Evolutionary conservation across 805 yeast genomes (phyloP), one percentile per base, ranked within the genome.

Genomic region (Komagataella populi): DNA sequence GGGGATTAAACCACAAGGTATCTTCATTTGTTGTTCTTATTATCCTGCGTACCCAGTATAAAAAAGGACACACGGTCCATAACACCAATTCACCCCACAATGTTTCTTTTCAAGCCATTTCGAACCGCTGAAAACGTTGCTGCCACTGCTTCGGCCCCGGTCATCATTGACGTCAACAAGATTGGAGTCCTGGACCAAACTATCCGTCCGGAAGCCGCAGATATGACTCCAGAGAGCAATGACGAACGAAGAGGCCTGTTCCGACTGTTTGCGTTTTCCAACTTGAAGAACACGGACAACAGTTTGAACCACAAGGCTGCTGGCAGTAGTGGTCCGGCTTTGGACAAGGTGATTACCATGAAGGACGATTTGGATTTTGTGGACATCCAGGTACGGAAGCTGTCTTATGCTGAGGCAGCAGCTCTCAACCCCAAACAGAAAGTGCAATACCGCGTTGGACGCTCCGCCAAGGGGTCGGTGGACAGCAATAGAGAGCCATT

Each of bases 331-430:
- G 39, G 39, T 30, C 39, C 39, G 6, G 39, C 39, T 8, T 10
- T 30, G 39, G 39, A 46, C 49, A 50, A 50, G 47, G 52, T 63
- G 18, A 63, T 64, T 46, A 66, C 66, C n/a, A 65, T 64, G 68
- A 61, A 59, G 55, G 59, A 55, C 49, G 71, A 65, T 50, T 67
- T 63, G 14, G 79, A 70, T 50, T 76, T 72, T 56, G 68, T 77
- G 22, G 70, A 68, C 50, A 71, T 77, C 51, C 69, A 70, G 48
- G 60, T 74, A 46, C 71, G 78, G 51, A 68, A 71, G 51, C 60
- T 76, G 57, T 73, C 80, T 6, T 77, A 77, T 58, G 80, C 80
- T 10, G 82, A 77, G 63, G 79, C 71, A 22, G 78, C 78, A 10
- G 61, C 71, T 1, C 58, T 69, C 50, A 62, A 54, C 51, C 57